Evolutionary conservation across 495 filamentous ascomycete species (phyloP), one percentile per base, ranked within the genome.

Genomic region (Penicillium canescens): DNA sequence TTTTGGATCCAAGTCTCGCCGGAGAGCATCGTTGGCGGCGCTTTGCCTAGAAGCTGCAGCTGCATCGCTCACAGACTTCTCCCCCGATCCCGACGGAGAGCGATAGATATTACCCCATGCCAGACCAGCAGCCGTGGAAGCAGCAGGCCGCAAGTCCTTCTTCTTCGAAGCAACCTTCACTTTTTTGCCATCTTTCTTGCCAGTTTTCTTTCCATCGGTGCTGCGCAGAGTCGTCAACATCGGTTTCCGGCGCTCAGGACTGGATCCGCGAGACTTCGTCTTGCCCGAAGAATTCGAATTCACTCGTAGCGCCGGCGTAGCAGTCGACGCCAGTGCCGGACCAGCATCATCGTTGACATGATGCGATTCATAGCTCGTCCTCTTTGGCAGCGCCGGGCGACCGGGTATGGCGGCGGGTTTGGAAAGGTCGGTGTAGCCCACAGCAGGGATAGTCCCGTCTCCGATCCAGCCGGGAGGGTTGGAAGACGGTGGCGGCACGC

Each of bases 161-260:
- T 60, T 57, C 54, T 71, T 59, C 26, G 59, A 31, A 54, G 56
- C 54, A 42, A 65, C 44, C 66, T 76, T 73, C 37, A 59, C 26
- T 37, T 83, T 72, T 53, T 82, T 83, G 13, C 77, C 69, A 20
- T 78, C 67, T 55, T 84, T 89, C 56, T 86, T 86, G 6, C 76
- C 69, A 20, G 78, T 68, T 55, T 84, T 89, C 56, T 86, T 86
- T 6, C 76, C 76, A 52, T 76, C 68, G n/a, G 70, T 79, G 41
- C 75, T 79, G 16, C 93, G 82, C 46, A 98, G 65, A 3, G 94
- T 98, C 40, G 88, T 92, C 45, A 92, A 74, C 88, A 98, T 89
- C 6, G 80, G 80, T 55, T 86, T 82, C 55, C 79, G 79, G 69
- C 89, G 90, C 42, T 96, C 92, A 2, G 93, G 91, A 60, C 91